phyloP scores from a whole-genome alignment of 2,329 filamentous ascomycete species.

The Neopestalotiopsis sp. region DNA sequence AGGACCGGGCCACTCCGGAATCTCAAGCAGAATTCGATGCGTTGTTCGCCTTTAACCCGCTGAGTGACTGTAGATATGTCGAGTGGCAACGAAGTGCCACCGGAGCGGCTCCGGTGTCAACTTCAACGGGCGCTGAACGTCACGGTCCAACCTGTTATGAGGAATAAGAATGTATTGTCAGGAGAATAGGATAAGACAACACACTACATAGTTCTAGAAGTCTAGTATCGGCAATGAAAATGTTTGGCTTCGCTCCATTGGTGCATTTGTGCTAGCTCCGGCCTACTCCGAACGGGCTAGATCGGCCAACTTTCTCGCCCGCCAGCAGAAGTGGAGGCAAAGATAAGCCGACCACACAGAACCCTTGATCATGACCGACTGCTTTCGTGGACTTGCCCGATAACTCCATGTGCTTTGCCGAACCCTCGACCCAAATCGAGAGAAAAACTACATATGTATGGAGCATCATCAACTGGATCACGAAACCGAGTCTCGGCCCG shows the following conservation, averaged over 20 bases:
- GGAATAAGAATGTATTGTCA: neutral
- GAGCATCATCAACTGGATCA: neutral
- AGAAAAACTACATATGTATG: neutral
- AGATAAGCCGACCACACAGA: neutral
- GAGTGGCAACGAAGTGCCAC: neutral
- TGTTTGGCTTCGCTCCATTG: neutral
- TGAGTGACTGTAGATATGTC: conserved; percentile 2
- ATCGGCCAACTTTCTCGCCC: neutral
- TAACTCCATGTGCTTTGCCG: neutral
- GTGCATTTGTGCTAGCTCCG: neutral
- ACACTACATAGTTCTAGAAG: neutral
- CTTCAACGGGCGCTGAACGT: neutral
- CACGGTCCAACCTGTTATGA: neutral
- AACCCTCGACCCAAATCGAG: neutral
- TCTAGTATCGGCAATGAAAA: neutral
- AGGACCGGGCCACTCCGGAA: neutral
- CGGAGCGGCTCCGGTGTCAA: neutral
- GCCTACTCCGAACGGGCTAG: neutral
- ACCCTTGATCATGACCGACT: neutral
- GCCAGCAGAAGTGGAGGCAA: neutral
- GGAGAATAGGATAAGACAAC: neutral
- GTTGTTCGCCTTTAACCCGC: neutral
- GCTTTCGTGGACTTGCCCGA: neutral
- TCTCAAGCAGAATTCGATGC: neutral
- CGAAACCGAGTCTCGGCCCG: neutral